Evolutionary conservation across 2,329 filamentous ascomycete species (phyloP), one percentile per base, ranked within the genome.

Genomic region (Pestalotiopsis sp.): DNA sequence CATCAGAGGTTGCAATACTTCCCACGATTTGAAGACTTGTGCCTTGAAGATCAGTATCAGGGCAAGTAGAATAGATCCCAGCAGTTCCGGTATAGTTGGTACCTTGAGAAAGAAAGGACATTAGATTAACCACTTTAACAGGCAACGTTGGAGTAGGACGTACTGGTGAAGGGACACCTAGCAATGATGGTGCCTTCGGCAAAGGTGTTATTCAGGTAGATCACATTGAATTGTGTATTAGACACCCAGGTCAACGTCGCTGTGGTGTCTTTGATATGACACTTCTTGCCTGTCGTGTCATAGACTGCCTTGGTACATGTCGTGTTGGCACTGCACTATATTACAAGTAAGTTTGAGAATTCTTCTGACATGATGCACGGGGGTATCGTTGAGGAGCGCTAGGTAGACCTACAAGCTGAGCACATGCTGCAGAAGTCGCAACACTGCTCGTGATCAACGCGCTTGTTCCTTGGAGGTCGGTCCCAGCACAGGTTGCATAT

Each of bases 41-140:
- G 14, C 68, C 68, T 14, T 65, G 36, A 5, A 67, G 23, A 52
- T 69, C 68, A 25, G 65, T 67, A n/a, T 61, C 64, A 20, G 64
- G 64, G 23, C 64, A 66, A 17, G 38, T 49, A 12, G 17, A 25
- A 17, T 31, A 66, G 3, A 25, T 23, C 6, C 39, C 62, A 9
- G 36, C 27, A 6, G 27, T 31, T 17, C 45, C 64, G 13, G 64
- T 66, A 25, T 66, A 66, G 25, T 12, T 66, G 9, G 64, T 58
- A 17, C 20, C 45, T 49, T 20, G n/a, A 23, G 31, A 17, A 52
- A 52, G 20, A n/a, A 13, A 13, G 25, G 2, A 9, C 1, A n/a
- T 52, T 23, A 52, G 45, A 23, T n/a, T 52, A 9, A 20, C 7
- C 45, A 20, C n/a, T 52, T 11, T 9, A 9, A 7, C 14, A 20